Conservation (phyloP, 805 yeast species). For the Saturnispora sekii region DNA sequence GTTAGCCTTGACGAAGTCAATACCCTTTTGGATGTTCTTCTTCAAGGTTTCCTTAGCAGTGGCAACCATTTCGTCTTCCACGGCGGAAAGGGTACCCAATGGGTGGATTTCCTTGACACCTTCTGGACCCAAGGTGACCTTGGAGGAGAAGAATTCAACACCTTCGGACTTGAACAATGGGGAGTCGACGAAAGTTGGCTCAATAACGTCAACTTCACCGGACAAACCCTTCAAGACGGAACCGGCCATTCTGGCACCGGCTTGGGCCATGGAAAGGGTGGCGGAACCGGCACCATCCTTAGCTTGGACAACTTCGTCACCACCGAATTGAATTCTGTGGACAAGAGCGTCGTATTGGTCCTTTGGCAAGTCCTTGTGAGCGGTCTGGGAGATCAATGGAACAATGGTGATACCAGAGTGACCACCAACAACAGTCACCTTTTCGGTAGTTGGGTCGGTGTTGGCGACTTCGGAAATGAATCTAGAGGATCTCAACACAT, state of each 20-base stretch:
- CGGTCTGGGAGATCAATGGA: slow-evolving; percentile 34
- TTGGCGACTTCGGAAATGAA: slow-evolving; percentile 31
- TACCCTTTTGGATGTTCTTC: slow-evolving; percentile 91
- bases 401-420: slow-evolving; percentile 50
- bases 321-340: slow-evolving; percentile 78
- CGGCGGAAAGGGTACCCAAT: slow-evolving; percentile 60
- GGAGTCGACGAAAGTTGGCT: slow-evolving; percentile 56
- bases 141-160: slow-evolving; percentile 92
- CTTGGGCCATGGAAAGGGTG: slow-evolving; percentile 90
- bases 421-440: slow-evolving; percentile 43
- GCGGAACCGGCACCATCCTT: slow-evolving; percentile 94
- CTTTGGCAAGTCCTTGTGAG: slow-evolving; percentile 23
- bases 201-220: slow-evolving; percentile 37
- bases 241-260: slow-evolving; percentile 68
- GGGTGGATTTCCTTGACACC: slow-evolving; percentile 80
- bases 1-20: slow-evolving; percentile 68
- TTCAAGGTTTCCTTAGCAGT: slow-evolving; percentile 82
- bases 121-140: slow-evolving; percentile 84
- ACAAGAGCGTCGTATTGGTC: slow-evolving; percentile 42
- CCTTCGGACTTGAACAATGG: slow-evolving; percentile 83
- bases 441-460: slow-evolving; percentile 20
- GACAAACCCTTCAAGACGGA: slow-evolving; percentile 49
- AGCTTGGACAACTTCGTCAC: slow-evolving; percentile 94
- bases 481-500: slow-evolving; percentile 46
- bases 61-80: slow-evolving; percentile 78